These are phyloP conservation scores for Epichloe coenophiala DNA, from an alignment of 2,329 filamentous ascomycete species.

Conservation along the genomic window DNA sequence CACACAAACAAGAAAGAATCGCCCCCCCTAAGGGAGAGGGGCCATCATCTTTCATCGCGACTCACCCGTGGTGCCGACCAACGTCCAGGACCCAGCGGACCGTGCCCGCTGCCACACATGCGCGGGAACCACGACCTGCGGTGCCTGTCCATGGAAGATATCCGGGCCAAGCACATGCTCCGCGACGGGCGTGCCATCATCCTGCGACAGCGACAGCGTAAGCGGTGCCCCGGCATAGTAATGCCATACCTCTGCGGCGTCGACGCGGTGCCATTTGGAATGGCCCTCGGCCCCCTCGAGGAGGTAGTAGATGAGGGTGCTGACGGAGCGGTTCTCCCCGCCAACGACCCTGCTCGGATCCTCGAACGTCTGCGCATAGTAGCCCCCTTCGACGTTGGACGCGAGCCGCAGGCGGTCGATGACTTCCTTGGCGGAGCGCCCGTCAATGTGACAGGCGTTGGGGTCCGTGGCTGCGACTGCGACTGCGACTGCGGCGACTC, in stretches of 20 bases:
- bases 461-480: no score
- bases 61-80: slow-evolving; percentile 24
- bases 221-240: slow-evolving; percentile 39
- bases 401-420: slow-evolving; percentile 27
- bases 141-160: slow-evolving; percentile 25
- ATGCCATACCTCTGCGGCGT: slow-evolving; percentile 38
- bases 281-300: slow-evolving; percentile 27
- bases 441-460: no score
- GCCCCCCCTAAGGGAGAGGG: background rate
- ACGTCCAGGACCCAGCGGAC: slow-evolving; percentile 26
- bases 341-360: slow-evolving; percentile 16
- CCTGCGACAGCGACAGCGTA: slow-evolving; percentile 26
- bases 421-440: slow-evolving; percentile 23
- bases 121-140: slow-evolving; percentile 28
- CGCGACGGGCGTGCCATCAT: slow-evolving; percentile 22
- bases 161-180: slow-evolving; percentile 25
- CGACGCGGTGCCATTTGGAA: slow-evolving; percentile 35
- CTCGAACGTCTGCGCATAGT: slow-evolving; percentile 31
- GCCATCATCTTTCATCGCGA: background rate
- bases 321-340: slow-evolving; percentile 22
- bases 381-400: slow-evolving; percentile 36
- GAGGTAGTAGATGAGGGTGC: slow-evolving; percentile 39
- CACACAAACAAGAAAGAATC: no score
- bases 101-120: slow-evolving; percentile 31
- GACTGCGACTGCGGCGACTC: no score